Evolutionary conservation across 2,329 filamentous ascomycete genomes (phyloP), one percentile per base, ranked within the genome.

Genomic region (Aspergillus chevalieri): DNA sequence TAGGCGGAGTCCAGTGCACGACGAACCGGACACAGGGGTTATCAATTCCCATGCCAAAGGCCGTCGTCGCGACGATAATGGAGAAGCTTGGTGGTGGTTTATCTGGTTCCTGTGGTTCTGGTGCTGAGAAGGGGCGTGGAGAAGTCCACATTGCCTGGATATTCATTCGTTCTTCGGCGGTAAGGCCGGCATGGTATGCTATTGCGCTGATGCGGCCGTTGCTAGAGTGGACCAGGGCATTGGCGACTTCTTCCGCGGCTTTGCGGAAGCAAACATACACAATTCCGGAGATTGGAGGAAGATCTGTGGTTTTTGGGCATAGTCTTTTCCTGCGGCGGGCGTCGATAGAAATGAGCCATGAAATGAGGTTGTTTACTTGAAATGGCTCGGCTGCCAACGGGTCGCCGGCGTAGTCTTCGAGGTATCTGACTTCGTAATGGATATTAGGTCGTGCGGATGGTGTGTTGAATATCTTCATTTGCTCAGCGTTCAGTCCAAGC

Each of bases 31-130:
- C 92, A 59, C 95, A 86, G 47, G 93, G 84, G 68, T 96, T 96
- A 69, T 97, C 91, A 56, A 97, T 96, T 22, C 92, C 92, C 92
- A 97, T 97, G 2, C 92, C 92, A 62, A 97, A 97, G 0, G 92
- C 92, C 1, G 89, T 97, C 0, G 92, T 97, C 1, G 92, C 92
- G 24, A 96, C 90, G 52, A 97, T 92, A 44, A 97, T 83, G 65
- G 93, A 90, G 70, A 93, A 95, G 1, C 86, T 86, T 22, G 80
- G 77, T 65, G 55, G 47, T n/a, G 53, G 54, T 19, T 57, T 55
- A 12, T 59, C 54, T 28, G 56, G 46, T 5, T 51, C 46, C 15
- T 43, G 5, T 5, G 7, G 15, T 21, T 12, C 38, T 21, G 15
- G 17, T 41, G 17, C 17, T 42, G 48, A 33, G 1, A 24, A 26